Evolutionary conservation across 108 stramenopile species (phyloP), one percentile per base, ranked within the genome.

Genomic region (Cyclotella cryptica): DNA sequence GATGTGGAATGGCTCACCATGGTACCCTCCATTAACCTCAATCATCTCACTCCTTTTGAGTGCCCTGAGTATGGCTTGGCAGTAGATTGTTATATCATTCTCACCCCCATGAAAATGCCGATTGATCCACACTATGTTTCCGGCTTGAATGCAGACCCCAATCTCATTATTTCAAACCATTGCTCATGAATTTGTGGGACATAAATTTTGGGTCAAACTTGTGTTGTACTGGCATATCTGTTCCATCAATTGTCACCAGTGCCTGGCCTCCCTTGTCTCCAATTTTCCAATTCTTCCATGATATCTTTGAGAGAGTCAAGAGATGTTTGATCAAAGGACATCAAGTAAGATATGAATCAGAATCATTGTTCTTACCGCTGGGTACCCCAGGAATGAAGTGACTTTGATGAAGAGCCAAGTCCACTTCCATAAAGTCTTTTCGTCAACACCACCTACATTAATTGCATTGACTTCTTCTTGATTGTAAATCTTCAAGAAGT

Each of bases 51-150:
- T 19, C 30, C 59, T 45, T 29, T 58, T 44, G 11, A 72, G 40
- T 27, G 43, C 43, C 26, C 28, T 29, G 13, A 72, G 22, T 43
- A 44, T 29, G 24, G 44, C 41, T 45, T 72, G 71, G 13, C 57
- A 19, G 41, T 26, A 40, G 26, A 60, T 27, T 13, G 55, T 60
- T 24, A 72, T 72, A 54, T 72, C 58, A 59, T 40, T 72, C 42
- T 58, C 68, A 15, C 75, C 53, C 24, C 49, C 52, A 39, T 27
- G 52, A 44, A 41, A 59, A 18, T 55, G 66, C 24, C 67, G 67
- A 76, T 69, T 17, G 21, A 76, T 54, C 75, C 75, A 76, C 15
- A 76, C 75, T 42, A 68, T 58, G 42, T 76, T 51, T 42, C 75
- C 75, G 15, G 67, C 29, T 42, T 51, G 29, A 26, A 76, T 76